Percentiles rank a stretch among this genome's conserved stretches.
These are phyloP conservation scores for Aegilops tauschii DNA, from an alignment of 176 grass and related monocot species.

Conservation along the genomic window DNA sequence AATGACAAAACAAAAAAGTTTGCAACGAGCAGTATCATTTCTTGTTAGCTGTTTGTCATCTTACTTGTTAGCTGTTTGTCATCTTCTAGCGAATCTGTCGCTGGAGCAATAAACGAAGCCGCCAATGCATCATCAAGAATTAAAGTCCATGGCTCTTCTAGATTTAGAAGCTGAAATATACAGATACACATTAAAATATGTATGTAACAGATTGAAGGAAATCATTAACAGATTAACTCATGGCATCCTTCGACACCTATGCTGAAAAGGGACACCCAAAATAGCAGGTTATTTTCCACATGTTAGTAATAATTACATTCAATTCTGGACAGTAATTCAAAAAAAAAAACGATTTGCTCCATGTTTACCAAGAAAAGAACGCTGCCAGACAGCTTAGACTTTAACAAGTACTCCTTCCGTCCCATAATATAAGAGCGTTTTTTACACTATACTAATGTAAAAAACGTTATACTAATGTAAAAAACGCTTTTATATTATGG, in stretches of 20 bases:
- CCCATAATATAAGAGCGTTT: too few species aligned
- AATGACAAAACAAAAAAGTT: background rate
- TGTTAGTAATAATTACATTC: background rate
- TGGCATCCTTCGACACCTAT: background rate
- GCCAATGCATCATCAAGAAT: constrained; percentile 92
- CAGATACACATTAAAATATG: background rate
- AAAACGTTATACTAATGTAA: too few species aligned
- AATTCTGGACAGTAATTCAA: background rate
- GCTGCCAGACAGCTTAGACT: background rate
- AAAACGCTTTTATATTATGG: too few species aligned
- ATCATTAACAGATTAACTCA: background rate
- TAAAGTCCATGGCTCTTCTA: constrained; percentile 80
- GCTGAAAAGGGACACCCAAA: too few species aligned
- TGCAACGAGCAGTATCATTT: background rate
- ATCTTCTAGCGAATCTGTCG: constrained; percentile 65
- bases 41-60: too few species aligned
- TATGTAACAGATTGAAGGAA: background rate
- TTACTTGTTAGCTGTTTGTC: constrained; percentile 76
- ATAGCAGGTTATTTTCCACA: too few species aligned
- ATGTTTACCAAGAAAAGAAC: background rate
- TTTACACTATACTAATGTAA: too few species aligned
- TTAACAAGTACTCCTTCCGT: background rate
- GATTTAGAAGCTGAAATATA: constrained; percentile 63
- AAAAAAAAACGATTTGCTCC: background rate
- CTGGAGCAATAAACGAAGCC: constrained; percentile 77